Evolutionary conservation across 805 yeast genomes (phyloP).

Genomic region (Candida verbasci): DNA sequence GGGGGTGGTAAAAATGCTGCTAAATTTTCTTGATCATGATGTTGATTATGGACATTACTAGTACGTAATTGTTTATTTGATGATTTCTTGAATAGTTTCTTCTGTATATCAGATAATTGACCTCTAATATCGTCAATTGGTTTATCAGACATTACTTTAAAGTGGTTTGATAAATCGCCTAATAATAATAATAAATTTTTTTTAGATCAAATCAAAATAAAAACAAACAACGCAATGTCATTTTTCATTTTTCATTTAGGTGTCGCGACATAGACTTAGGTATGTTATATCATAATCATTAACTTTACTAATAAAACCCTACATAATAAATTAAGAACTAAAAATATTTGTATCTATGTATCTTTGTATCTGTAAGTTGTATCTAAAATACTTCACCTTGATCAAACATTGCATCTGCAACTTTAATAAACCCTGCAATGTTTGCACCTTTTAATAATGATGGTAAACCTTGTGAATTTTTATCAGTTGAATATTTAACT

Average conservation of each 20-base stretch:
- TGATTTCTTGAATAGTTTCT: conserved; percentile 21
- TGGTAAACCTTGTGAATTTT: conserved; percentile 61
- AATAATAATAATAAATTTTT: no score
- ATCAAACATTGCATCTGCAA: conserved; percentile 96
- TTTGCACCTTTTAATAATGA: conserved; percentile 98
- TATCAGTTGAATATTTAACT: conserved; percentile 68
- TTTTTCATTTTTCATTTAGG: no score
- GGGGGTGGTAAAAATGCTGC: conserved; percentile 10
- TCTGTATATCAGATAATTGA: conserved; percentile 37
- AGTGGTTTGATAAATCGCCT: conserved; percentile 2
- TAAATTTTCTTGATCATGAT: conserved; percentile 14
- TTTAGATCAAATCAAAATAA: neutral
- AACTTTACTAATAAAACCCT: no score
- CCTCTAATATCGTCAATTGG: conserved; percentile 28
- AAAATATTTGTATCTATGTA: no score
- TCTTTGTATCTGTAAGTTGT: no score
- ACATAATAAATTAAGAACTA: no score
- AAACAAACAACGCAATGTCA: no score
- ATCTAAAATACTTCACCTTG: conserved; percentile 79
- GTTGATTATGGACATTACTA: neutral
- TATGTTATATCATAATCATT: no score
- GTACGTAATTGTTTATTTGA: conserved; percentile 5
- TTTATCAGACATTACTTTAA: conserved; percentile 7
- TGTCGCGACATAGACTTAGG: no score
- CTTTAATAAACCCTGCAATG: conserved; percentile 98